Conservation (phyloP, 176 grass and related monocot species). For the Miscanthus lutarioriparius region DNA sequence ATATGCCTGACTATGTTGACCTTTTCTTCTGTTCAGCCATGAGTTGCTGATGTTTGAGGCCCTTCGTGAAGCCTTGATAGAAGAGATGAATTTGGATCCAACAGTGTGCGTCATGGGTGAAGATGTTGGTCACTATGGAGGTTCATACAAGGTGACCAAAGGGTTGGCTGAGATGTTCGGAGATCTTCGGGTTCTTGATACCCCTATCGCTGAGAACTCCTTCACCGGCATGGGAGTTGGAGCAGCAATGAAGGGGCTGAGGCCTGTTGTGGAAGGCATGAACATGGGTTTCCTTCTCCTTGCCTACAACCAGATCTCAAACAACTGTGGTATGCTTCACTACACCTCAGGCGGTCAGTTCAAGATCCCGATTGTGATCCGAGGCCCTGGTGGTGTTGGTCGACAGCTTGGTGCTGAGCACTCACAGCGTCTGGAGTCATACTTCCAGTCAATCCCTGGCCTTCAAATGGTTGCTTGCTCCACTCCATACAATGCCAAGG, state of each 20-base stretch:
- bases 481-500: constrained; percentile 90
- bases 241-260: constrained; percentile 82
- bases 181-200: constrained; percentile 87
- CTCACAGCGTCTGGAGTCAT: constrained; percentile 75
- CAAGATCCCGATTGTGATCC: constrained; percentile 88
- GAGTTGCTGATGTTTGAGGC: constrained; percentile 88
- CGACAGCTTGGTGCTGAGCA: constrained; percentile 89
- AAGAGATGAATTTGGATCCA: constrained; percentile 93
- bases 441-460: constrained; percentile 97
- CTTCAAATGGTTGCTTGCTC: constrained; percentile 97
- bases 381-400: constrained; percentile 88
- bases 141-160: constrained; percentile 92
- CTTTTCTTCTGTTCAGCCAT: constrained; percentile 40
- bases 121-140: constrained; percentile 90
- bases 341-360: constrained; percentile 97
- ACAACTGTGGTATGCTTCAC: constrained; percentile 95
- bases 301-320: constrained; percentile 93
- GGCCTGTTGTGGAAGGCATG: constrained; percentile 82
- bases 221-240: constrained; percentile 87
- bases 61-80: constrained; percentile 79
- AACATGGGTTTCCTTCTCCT: constrained; percentile 99
- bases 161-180: constrained; percentile 73
- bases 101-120: constrained; percentile 79
- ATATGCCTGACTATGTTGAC: constrained; percentile 11
- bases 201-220: constrained; percentile 85